These are phyloP conservation scores for Phytophthora pisi DNA, from an alignment of 352 stramenopile species.

Conservation along the genomic window DNA sequence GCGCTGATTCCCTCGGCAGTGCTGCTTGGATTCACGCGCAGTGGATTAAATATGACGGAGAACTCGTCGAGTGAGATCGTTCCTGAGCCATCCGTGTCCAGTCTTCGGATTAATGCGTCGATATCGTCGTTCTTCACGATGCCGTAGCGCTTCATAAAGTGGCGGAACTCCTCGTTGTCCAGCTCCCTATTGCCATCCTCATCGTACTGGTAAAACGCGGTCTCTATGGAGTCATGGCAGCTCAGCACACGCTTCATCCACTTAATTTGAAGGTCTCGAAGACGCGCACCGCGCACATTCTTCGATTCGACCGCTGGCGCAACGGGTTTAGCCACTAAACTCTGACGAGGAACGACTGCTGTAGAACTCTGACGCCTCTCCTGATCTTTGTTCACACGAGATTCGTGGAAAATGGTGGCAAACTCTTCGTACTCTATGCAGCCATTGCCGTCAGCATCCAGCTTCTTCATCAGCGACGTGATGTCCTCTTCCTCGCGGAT, in stretches of 20 bases:
- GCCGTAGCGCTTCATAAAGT: slow-evolving; percentile 78
- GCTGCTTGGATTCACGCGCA: slow-evolving; percentile 29
- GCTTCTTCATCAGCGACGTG: slow-evolving; percentile 42
- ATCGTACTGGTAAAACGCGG: slow-evolving; percentile 73
- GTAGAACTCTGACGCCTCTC: slow-evolving; percentile 1
- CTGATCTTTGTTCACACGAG: slow-evolving; percentile 13
- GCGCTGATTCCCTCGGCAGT: slow-evolving; percentile 21
- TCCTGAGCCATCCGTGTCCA: slow-evolving; percentile 58
- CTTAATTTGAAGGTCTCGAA: slow-evolving; percentile 61
- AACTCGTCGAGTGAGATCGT: slow-evolving; percentile 67
- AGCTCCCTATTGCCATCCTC: slow-evolving; percentile 51
- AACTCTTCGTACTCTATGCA: slow-evolving; percentile 75
- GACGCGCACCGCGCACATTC: slow-evolving; percentile 30
- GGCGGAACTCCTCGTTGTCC: slow-evolving; percentile 64
- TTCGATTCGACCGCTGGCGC: slow-evolving; percentile 28
- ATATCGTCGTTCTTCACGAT: slow-evolving; percentile 67
- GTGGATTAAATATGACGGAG: slow-evolving; percentile 58
- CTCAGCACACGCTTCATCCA: slow-evolving; percentile 66
- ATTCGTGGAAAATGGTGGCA: slow-evolving; percentile 60
- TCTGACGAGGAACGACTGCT: not conserved
- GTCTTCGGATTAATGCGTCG: slow-evolving; percentile 42
- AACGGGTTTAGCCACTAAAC: slow-evolving; percentile 12
- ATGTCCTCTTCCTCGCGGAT: slow-evolving; percentile 54
- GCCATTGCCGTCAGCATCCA: slow-evolving; percentile 54
- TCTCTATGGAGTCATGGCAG: slow-evolving; percentile 64